These are phyloP conservation scores for Gonium pectorale DNA, from an alignment of 139 green algal species.

Conservation along the genomic window DNA sequence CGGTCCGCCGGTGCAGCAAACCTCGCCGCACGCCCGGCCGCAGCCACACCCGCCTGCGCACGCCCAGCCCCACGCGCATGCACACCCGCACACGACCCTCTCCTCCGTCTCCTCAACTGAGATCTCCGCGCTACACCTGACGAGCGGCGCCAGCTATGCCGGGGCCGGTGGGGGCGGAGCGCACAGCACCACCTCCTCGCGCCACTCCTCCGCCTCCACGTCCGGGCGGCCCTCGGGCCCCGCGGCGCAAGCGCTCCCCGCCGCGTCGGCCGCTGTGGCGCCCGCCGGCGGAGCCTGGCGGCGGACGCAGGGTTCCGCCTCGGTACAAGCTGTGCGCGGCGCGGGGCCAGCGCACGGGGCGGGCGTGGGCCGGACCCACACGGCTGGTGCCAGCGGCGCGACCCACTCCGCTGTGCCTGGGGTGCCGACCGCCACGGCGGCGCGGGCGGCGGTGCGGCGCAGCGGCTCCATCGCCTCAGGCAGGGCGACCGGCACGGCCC, in stretches of 20 bases:
- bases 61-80: not conserved
- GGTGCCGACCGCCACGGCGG: too few species aligned
- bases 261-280: not conserved
- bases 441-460: too few species aligned
- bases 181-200: conserved; percentile 7
- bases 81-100: not conserved
- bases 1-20: not conserved
- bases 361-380: too few species aligned
- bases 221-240: not conserved
- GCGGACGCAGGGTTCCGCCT: too few species aligned
- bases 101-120: conserved; percentile 26
- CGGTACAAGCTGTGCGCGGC: too few species aligned
- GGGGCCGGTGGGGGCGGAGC: not conserved
- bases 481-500: too few species aligned
- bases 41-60: not conserved
- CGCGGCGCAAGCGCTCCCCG: not conserved
- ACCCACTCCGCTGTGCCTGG: too few species aligned
- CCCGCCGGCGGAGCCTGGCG: too few species aligned
- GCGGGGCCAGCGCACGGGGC: too few species aligned
- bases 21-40: not conserved
- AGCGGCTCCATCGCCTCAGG: too few species aligned
- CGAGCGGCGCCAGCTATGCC: not conserved
- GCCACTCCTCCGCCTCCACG: conserved; percentile 4
- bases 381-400: too few species aligned
- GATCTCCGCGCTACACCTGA: not conserved